These are phyloP conservation scores for Phytophthora europaea DNA, from an alignment of 352 stramenopile genomes.

Conservation along the genomic window DNA sequence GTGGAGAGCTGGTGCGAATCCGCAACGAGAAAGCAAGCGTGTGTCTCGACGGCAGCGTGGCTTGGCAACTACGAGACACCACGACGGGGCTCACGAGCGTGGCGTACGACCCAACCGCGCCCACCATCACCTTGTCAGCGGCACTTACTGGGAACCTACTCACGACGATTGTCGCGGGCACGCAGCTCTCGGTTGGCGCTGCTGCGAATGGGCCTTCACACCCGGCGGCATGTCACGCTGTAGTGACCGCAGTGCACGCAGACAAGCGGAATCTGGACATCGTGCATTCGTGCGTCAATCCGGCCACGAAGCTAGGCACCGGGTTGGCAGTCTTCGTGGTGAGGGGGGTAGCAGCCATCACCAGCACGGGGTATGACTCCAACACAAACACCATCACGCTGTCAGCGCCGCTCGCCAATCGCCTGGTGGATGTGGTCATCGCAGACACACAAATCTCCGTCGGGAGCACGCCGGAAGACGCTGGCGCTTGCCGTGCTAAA, in stretches of 20 bases:
- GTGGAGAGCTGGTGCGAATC: slow-evolving; percentile 72
- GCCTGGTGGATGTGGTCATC: slow-evolving; percentile 36
- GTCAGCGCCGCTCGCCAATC: slow-evolving; percentile 26
- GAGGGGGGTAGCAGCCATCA: slow-evolving; percentile 26
- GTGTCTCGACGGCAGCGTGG: slow-evolving; percentile 69
- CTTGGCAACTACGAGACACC: slow-evolving; percentile 51
- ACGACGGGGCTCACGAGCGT: slow-evolving; percentile 43
- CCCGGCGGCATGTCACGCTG: slow-evolving; percentile 30
- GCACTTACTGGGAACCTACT: slow-evolving; percentile 39
- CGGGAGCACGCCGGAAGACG: slow-evolving; percentile 23
- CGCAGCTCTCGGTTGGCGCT: slow-evolving; percentile 52
- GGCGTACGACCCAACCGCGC: slow-evolving; percentile 36
- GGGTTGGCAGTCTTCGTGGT: slow-evolving; percentile 25
- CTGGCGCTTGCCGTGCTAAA: slow-evolving; percentile 29
- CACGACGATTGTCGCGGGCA: slow-evolving; percentile 41
- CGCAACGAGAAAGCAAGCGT: slow-evolving; percentile 68
- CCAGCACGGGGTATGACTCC: slow-evolving; percentile 17
- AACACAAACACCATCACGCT: slow-evolving; percentile 22
- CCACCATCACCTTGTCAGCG: slow-evolving; percentile 53
- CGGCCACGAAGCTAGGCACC: slow-evolving; percentile 15
- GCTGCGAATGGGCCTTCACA: slow-evolving; percentile 33
- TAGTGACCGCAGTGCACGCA: slow-evolving; percentile 24
- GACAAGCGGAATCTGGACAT: slow-evolving; percentile 32
- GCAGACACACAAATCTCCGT: slow-evolving; percentile 33
- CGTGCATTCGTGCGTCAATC: slow-evolving; percentile 29